phyloP scores from a whole-genome alignment of 805 yeast species.

The Ogataea parapolymorpha region DNA sequence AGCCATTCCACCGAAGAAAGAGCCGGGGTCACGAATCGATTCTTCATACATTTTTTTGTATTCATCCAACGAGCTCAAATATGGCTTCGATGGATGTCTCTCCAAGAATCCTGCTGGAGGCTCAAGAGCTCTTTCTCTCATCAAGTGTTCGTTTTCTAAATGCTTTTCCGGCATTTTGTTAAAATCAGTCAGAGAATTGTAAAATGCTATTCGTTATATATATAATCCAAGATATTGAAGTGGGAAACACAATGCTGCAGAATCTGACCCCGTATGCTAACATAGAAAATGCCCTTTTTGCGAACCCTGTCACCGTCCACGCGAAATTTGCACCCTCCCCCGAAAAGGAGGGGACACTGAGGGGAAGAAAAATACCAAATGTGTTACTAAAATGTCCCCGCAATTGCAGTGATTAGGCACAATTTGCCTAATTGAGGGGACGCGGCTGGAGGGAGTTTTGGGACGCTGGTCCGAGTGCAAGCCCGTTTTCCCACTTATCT shows the following conservation, averaged over 20 bases:
- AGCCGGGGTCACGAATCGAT: slow-evolving; percentile 52
- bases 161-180: slow-evolving; percentile 20
- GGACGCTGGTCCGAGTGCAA: too few relatives aligned
- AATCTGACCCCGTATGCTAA: not conserved
- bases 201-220: not conserved
- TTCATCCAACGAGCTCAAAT: slow-evolving; percentile 46
- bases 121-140: slow-evolving; percentile 27
- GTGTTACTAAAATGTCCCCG: not conserved
- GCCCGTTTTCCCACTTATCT: too few relatives aligned
- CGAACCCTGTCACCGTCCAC: slow-evolving; percentile 2
- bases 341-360: slow-evolving; percentile 10
- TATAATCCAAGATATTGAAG: not conserved
- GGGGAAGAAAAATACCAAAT: slow-evolving; percentile 4
- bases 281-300: not conserved
- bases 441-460: slow-evolving; percentile 4
- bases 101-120: slow-evolving; percentile 36
- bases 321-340: not conserved
- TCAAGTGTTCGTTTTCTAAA: slow-evolving; percentile 34
- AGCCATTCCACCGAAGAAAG: slow-evolving; percentile 55
- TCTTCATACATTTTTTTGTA: slow-evolving; percentile 49
- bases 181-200: not conserved
- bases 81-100: slow-evolving; percentile 45
- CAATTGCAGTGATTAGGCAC: slow-evolving; percentile 2
- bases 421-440: slow-evolving; percentile 2
- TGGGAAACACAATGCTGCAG: not conserved